These are phyloP conservation scores for Leccinum imitatum DNA, from an alignment of 768 basidiomycete species.

Conservation along the genomic window DNA sequence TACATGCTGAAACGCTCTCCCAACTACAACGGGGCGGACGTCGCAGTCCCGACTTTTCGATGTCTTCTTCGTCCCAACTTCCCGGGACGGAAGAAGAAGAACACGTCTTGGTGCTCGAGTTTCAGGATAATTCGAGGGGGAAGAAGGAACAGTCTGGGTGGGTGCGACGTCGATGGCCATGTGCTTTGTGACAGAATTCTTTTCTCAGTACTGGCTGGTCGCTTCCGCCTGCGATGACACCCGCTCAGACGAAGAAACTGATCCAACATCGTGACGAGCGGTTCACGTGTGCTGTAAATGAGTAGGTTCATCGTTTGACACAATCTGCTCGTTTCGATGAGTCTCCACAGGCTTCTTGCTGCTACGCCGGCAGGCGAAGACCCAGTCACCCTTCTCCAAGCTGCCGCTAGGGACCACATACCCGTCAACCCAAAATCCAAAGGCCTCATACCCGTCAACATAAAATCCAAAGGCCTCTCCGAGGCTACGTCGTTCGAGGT, in stretches of 20 bases:
- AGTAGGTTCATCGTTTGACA: constrained; percentile 42
- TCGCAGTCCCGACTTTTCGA: constrained; percentile 43
- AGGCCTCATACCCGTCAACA: no score
- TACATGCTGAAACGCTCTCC: constrained; percentile 42
- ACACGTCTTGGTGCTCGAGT: constrained; percentile 52
- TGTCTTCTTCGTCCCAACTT: constrained; percentile 29
- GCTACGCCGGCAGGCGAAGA: constrained; percentile 56
- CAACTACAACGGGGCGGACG: constrained; percentile 27
- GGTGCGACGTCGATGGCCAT: neutral
- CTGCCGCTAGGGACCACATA: constrained; percentile 67
- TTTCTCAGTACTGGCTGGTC: constrained; percentile 19
- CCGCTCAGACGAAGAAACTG: constrained; percentile 62
- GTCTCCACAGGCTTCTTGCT: constrained; percentile 49
- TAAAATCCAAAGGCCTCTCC: neutral
- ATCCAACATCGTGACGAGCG: constrained; percentile 67
- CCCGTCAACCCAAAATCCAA: constrained; percentile 56
- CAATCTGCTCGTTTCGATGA: neutral
- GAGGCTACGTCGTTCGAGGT: constrained; percentile 4
- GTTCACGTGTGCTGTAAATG: constrained; percentile 65
- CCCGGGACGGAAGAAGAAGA: constrained; percentile 36
- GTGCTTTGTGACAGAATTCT: neutral
- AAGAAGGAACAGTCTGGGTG: constrained; percentile 31
- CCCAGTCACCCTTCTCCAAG: constrained; percentile 59
- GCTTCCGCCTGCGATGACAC: constrained; percentile 43
- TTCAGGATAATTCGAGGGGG: constrained; percentile 45